Percentiles rank a stretch among this genome's conserved stretches.
Evolutionary conservation across 1,284 basidiomycete species (phyloP).

Genomic region (Leccinum fallax): DNA sequence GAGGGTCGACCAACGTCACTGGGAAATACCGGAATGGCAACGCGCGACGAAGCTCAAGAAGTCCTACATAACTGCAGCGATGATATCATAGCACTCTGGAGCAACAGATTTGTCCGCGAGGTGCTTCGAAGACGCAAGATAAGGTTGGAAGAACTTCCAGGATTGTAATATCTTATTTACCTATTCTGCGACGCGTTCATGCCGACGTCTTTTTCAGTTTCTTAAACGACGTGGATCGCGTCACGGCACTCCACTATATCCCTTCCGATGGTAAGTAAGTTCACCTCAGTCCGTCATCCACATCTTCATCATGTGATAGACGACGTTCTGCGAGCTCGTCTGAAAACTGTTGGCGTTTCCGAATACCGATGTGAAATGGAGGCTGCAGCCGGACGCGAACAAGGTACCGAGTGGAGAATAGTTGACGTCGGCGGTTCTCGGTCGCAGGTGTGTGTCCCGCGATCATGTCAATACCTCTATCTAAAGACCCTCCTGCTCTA

Average conservation of each 20-base stretch:
- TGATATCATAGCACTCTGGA: conserved; percentile 68
- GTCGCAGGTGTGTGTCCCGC: conserved; percentile 56
- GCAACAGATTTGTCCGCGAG: conserved; percentile 58
- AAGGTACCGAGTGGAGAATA: conserved; percentile 77
- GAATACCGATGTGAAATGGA: conserved; percentile 83
- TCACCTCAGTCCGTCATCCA: background rate
- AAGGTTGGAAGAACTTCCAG: conserved; percentile 67
- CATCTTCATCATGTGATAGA: conserved; percentile 42
- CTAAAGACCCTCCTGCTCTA: conserved; percentile 17
- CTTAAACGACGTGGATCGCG: conserved; percentile 67
- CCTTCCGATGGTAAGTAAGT: conserved; percentile 62
- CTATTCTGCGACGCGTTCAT: background rate
- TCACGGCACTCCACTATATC: conserved; percentile 61
- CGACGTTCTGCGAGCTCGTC: conserved; percentile 70
- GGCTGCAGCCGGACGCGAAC: conserved; percentile 63
- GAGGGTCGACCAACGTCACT: conserved; percentile 41
- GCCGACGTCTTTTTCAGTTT: conserved; percentile 47
- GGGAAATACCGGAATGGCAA: conserved; percentile 48
- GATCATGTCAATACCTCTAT: conserved; percentile 3
- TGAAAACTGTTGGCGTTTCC: conserved; percentile 76
- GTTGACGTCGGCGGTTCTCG: conserved; percentile 79
- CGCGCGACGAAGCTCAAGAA: conserved; percentile 61
- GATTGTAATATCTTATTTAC: conserved; percentile 55
- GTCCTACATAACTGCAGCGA: conserved; percentile 55
- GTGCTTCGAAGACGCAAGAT: conserved; percentile 63